These are phyloP conservation scores for Blepharisma japonicum DNA, from an alignment of 73 alveolate species.

Conservation along the genomic window DNA sequence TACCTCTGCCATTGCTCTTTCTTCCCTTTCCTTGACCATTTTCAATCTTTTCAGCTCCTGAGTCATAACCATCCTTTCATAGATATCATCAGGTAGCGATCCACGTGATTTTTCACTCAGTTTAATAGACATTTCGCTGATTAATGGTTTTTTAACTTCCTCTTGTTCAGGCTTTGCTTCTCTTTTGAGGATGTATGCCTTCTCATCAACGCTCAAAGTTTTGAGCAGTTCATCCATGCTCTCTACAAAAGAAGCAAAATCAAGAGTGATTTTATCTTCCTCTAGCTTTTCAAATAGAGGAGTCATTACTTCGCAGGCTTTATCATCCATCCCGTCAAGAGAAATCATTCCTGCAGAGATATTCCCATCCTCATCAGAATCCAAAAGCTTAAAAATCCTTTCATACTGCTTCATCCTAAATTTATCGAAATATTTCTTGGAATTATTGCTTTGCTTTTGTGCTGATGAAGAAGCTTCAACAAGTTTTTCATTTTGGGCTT, in stretches of 20 bases:
- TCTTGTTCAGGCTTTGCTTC: constrained; percentile 1
- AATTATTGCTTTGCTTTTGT: background rate
- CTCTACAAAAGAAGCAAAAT: constrained; percentile 12
- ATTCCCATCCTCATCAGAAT: constrained; percentile 24
- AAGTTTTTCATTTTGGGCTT: background rate
- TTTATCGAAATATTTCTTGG: background rate
- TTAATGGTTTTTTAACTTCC: background rate
- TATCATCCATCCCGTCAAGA: background rate
- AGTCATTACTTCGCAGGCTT: constrained; percentile 3
- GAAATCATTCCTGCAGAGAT: background rate
- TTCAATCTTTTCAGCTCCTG: background rate
- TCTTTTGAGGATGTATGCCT: background rate
- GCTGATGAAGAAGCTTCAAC: background rate
- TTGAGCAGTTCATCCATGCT: constrained; percentile 2
- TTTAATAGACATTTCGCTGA: background rate
- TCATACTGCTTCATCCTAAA: constrained; percentile 5
- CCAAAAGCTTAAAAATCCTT: constrained; percentile 12
- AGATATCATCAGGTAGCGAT: background rate
- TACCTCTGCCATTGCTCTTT: background rate
- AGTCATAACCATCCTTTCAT: background rate
- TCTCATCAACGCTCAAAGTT: constrained; percentile 1
- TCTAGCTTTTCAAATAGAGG: constrained; percentile 4
- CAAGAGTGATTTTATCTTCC: background rate
- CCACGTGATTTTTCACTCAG: background rate
- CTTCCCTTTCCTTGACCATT: background rate